Evolutionary conservation across 2,329 filamentous ascomycete species (phyloP).

Genomic region (Sarocladiaceae sp.): DNA sequence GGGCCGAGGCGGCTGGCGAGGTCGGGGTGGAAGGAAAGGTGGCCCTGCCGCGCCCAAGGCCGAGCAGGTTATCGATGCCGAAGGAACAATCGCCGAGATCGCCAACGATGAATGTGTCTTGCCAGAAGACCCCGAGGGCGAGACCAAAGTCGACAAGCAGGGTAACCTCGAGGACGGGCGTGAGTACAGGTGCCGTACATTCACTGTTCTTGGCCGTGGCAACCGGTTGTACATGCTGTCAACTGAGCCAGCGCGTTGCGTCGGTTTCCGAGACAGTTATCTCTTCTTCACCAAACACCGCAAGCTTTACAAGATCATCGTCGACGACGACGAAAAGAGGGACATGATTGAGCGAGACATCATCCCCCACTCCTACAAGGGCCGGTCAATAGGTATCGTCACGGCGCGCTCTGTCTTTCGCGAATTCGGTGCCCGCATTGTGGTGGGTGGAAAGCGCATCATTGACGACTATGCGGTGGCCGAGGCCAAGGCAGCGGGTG

Average conservation of each 20-base stretch:
- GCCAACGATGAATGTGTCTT: conserved; percentile 86
- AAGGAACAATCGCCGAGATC: conserved; percentile 87
- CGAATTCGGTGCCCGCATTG: conserved; percentile 90
- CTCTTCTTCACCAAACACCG: conserved; percentile 98
- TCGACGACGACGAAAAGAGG: conserved; percentile 93
- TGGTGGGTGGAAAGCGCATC: conserved; percentile 83
- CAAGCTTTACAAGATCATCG: conserved; percentile 94
- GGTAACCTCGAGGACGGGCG: conserved; percentile 77
- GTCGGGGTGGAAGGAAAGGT: conserved; percentile 59
- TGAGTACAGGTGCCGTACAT: conserved; percentile 93
- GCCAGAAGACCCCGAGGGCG: conserved; percentile 80
- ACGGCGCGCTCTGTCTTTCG: conserved; percentile 94
- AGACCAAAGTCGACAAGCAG: conserved; percentile 86
- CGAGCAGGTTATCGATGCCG: conserved; percentile 83
- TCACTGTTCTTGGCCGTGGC: conserved; percentile 79
- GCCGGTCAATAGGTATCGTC: conserved; percentile 91
- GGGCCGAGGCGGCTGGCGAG: conserved; percentile 65
- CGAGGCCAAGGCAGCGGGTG: conserved; percentile 67
- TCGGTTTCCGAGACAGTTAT: conserved; percentile 96
- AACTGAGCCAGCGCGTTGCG: conserved; percentile 91
- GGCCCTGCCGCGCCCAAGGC: conserved; percentile 69
- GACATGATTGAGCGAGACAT: conserved; percentile 93
- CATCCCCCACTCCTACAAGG: conserved; percentile 98
- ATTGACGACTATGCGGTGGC: conserved; percentile 84
- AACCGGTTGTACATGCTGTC: conserved; percentile 95